phyloP scores from a whole-genome alignment of 2,329 filamentous ascomycete genomes.

The Monosporascus sp. region DNA sequence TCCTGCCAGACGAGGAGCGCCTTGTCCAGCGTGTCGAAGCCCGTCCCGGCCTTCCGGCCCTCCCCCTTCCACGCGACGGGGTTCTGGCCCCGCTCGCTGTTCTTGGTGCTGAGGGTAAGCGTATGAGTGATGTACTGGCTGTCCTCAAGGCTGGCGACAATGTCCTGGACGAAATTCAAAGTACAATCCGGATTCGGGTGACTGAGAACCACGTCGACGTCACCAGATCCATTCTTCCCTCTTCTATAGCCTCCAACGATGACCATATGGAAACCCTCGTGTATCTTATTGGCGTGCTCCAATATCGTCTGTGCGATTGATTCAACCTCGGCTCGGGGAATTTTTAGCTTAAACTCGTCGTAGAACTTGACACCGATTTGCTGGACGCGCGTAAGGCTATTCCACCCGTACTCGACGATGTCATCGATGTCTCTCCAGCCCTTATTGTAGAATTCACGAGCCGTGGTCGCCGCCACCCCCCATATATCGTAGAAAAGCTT shows the following conservation, averaged over 20 bases:
- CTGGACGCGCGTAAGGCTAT: conserved; percentile 67
- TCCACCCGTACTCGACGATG: conserved; percentile 78
- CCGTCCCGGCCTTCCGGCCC: conserved; percentile 40
- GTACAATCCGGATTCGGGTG: conserved; percentile 70
- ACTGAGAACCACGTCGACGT: conserved; percentile 81
- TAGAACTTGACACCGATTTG: conserved; percentile 95
- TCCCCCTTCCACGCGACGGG: conserved; percentile 49
- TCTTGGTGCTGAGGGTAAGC: conserved; percentile 62
- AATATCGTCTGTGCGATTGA: conserved; percentile 60
- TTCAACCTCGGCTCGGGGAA: conserved; percentile 70
- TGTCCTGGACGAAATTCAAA: conserved; percentile 60
- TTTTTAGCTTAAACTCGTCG: conserved; percentile 69
- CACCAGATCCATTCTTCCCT: conserved; percentile 67
- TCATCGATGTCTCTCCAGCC: conserved; percentile 85
- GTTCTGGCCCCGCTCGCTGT: conserved; percentile 65
- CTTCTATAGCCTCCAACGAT: conserved; percentile 79
- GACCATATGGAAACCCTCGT: conserved; percentile 47
- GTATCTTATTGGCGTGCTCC: conserved; percentile 59
- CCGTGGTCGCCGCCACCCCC: conserved; percentile 82
- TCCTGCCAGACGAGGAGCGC: conserved; percentile 90
- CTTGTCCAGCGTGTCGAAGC: conserved; percentile 88
- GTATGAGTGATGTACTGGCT: conserved; percentile 75
- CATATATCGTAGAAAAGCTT: conserved; percentile 77
- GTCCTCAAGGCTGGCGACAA: conserved; percentile 66
- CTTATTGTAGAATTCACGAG: conserved; percentile 72